Base-by-base conservation (phyloP, 1,139 yeast species). In the Starmera stellimalicola region DNA sequence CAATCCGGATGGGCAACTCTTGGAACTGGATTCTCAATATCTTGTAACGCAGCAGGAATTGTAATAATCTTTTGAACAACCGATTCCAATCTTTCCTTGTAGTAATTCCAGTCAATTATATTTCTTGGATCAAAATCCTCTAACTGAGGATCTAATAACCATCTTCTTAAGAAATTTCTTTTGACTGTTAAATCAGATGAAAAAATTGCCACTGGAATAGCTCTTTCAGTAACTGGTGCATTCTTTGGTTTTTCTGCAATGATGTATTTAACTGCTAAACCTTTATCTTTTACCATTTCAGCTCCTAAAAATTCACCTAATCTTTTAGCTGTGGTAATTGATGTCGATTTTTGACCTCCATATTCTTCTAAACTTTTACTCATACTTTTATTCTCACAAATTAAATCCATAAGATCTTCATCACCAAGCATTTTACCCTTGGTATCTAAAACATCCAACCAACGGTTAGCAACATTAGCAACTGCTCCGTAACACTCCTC, bases 321-420 rank as follows among this genome's bases (percentile, higher is more conserved):
- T 45, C 99, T 70, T 46, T 70, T 75, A 1, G 98, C 98, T 2
- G 98, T 91, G 2, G 97, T 87, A 44, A 93, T 91, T 0, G 97
- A 85, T 0, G 97, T 87, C 0, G 96, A 85, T 51, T 93, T 93
- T 52, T 87, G 96, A 20, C 68, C 71, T 6, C 78, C 97, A 50
- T 93, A 93, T 51, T 91, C 98, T 11, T 75, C 81, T 45, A 93
- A 65, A 33, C 94, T 75, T 51, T 84, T 88, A 17, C 95, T 82
- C 98, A 93, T 91, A 55, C 88, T 79, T 63, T 93, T 78, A 53
- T 91, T 91, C 54, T 93, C 98, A 60, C 96, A 85, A 76, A 93
- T 88, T 47, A 93, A 73, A 47, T 82, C 95, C 49, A 93, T 81
- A 44, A 93, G 70, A 57, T 93, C 99, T 49, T 85, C 95, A 54